phyloP scores from a whole-genome alignment of 768 basidiomycete genomes.

The Pulveroboletus sp. region DNA sequence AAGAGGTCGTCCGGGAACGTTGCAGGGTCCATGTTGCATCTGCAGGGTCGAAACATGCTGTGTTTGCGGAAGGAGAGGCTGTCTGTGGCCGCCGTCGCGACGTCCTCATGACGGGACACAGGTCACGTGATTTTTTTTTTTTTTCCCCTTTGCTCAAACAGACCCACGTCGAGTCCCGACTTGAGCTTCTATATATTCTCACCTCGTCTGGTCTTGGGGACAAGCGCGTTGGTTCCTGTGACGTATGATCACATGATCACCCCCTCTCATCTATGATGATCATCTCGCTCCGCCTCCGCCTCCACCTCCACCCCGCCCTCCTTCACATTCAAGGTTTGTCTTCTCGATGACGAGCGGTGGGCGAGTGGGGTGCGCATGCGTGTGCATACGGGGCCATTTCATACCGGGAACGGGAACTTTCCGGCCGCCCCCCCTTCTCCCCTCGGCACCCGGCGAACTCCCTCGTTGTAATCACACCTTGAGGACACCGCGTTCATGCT shows the following conservation, averaged over 20 bases:
- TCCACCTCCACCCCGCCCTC: slow-evolving; percentile 20
- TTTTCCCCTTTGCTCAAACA: too few species aligned
- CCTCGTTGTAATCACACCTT: slow-evolving; percentile 30
- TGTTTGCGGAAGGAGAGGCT: too few species aligned
- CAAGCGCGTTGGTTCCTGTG: slow-evolving; percentile 22
- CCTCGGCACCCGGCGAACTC: slow-evolving; percentile 6
- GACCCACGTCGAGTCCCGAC: slow-evolving; percentile 24
- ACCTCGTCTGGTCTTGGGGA: neutral
- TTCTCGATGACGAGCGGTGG: slow-evolving; percentile 14
- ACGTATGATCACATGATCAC: slow-evolving; percentile 17
- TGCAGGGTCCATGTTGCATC: neutral
- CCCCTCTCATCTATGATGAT: slow-evolving; percentile 6
- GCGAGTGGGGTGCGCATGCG: neutral
- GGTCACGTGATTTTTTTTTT: slow-evolving; percentile 1
- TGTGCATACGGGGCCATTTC: neutral
- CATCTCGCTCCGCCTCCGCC: slow-evolving; percentile 25
- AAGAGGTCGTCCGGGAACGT: neutral
- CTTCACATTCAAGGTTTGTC: slow-evolving; percentile 8
- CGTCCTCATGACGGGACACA: neutral
- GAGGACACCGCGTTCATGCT: slow-evolving; percentile 22
- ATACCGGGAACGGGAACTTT: slow-evolving; percentile 2
- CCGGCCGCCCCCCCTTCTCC: slow-evolving; percentile 4
- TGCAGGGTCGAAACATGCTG: neutral
- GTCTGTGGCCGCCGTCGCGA: too few species aligned
- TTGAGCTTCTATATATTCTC: neutral